Percentiles rank a stretch among this genome's conserved stretches.
Evolutionary conservation across 768 basidiomycete species (phyloP).

Genomic region (Lentinula detonsa): DNA sequence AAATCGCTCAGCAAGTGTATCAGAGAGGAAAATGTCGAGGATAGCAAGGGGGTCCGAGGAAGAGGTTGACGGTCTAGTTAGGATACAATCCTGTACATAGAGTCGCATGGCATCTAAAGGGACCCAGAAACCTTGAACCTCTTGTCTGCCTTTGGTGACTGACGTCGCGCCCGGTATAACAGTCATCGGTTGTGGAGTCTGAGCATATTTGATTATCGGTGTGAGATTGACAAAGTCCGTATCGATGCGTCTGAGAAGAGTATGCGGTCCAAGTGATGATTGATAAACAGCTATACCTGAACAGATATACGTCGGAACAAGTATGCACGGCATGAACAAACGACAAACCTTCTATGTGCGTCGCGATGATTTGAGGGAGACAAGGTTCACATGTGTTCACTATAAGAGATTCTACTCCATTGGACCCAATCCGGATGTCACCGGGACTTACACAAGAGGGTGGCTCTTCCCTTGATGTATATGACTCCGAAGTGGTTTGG

Average conservation of each 20-base stretch:
- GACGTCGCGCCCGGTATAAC: slow-evolving; percentile 41
- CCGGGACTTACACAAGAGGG: slow-evolving; percentile 33
- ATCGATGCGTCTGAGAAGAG: slow-evolving; percentile 67
- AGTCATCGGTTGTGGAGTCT: slow-evolving; percentile 29
- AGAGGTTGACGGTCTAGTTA: slow-evolving; percentile 25
- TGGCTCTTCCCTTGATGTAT: slow-evolving; percentile 8
- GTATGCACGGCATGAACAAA: neutral
- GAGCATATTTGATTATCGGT: slow-evolving; percentile 43
- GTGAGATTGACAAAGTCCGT: slow-evolving; percentile 75
- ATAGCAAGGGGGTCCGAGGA: slow-evolving; percentile 18
- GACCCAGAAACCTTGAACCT: slow-evolving; percentile 63
- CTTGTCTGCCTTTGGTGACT: slow-evolving; percentile 45
- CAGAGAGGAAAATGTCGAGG: slow-evolving; percentile 55
- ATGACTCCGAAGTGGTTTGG: too few species aligned
- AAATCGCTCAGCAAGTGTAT: slow-evolving; percentile 56
- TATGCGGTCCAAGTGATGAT: slow-evolving; percentile 48
- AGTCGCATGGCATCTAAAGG: slow-evolving; percentile 52
- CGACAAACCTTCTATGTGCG: slow-evolving; percentile 60
- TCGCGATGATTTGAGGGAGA: slow-evolving; percentile 57
- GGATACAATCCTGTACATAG: slow-evolving; percentile 33
- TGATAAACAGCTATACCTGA: slow-evolving; percentile 73
- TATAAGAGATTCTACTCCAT: slow-evolving; percentile 35
- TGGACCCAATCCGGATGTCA: slow-evolving; percentile 22
- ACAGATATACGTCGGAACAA: slow-evolving; percentile 11
- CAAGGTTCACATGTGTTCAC: slow-evolving; percentile 63